A percentile compares a stretch with the other conserved stretches of the same genome.
phyloP scores from a whole-genome alignment of 805 yeast genomes.

The Cyberlindnera mrakii region DNA sequence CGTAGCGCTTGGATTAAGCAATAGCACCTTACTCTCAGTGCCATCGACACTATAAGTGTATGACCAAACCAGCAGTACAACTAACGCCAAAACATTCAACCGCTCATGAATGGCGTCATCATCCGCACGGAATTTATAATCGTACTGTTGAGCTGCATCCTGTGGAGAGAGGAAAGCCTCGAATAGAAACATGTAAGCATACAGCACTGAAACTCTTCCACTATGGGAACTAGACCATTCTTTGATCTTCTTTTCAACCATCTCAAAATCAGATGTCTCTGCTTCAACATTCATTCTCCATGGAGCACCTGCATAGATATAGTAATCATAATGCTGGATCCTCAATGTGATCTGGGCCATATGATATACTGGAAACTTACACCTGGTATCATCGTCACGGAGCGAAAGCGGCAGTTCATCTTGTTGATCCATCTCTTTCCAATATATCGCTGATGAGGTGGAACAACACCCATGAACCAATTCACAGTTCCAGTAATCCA shows the following conservation, averaged over 20 bases:
- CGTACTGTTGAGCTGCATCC: slow-evolving; percentile 34
- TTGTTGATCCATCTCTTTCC: slow-evolving; percentile 13
- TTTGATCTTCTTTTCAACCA: slow-evolving; percentile 42
- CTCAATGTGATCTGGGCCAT: slow-evolving; percentile 68
- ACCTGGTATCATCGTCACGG: slow-evolving; percentile 37
- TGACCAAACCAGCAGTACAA: slow-evolving; percentile 40
- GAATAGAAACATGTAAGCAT: slow-evolving; percentile 54
- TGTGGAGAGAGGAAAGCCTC: slow-evolving; percentile 57
- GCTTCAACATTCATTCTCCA: slow-evolving; percentile 68
- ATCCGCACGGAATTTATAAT: slow-evolving; percentile 42
- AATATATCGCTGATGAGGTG: slow-evolving; percentile 17
- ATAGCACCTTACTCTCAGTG: slow-evolving; percentile 31
- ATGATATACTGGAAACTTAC: slow-evolving; percentile 65
- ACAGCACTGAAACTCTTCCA: slow-evolving; percentile 50
- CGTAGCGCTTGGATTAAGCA: slow-evolving; percentile 13
- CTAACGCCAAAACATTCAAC: slow-evolving; percentile 28
- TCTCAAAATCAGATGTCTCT: slow-evolving; percentile 41
- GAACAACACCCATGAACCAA: slow-evolving; percentile 30
- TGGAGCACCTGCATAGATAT: slow-evolving; percentile 77
- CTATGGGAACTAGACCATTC: slow-evolving; percentile 44
- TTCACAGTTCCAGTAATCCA: slow-evolving; percentile 62
- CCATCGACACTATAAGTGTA: slow-evolving; percentile 44
- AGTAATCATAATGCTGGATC: slow-evolving; percentile 71
- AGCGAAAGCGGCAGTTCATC: slow-evolving; percentile 17
- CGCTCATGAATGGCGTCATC: slow-evolving; percentile 42